Evolutionary conservation across 768 basidiomycete species (phyloP).

Genomic region (Serendipita indica): DNA sequence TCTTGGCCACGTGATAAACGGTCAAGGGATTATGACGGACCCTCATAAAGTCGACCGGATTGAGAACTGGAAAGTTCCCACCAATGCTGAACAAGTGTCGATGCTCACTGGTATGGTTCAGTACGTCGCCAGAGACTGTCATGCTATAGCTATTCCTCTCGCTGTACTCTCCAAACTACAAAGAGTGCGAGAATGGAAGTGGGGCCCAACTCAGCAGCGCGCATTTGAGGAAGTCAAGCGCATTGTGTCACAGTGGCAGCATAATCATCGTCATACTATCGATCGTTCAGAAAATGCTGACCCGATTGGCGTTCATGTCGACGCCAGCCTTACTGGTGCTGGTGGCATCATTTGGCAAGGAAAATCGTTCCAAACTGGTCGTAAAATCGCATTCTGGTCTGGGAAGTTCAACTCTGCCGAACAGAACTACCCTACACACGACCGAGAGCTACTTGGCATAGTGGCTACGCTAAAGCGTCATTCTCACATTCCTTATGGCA

Average conservation of each 20-base stretch:
- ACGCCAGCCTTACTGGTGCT: constrained; percentile 24
- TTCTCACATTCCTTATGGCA: not conserved
- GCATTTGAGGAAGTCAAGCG: constrained; percentile 23
- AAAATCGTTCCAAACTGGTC: constrained; percentile 21
- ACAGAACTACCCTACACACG: constrained; percentile 11
- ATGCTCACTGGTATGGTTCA: constrained; percentile 27
- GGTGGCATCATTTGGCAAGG: constrained; percentile 21
- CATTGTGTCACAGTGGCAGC: constrained; percentile 6
- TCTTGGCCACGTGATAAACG: constrained; percentile 26
- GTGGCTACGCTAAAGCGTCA: constrained; percentile 8
- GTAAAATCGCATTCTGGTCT: constrained; percentile 14
- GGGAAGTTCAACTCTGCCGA: constrained; percentile 15
- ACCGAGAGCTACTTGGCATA: constrained; percentile 10
- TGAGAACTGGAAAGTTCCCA: constrained; percentile 22
- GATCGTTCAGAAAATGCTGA: constrained; percentile 17
- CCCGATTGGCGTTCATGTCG: constrained; percentile 21
- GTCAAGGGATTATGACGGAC: constrained; percentile 31
- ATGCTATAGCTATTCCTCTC: constrained; percentile 26
- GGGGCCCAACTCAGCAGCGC: constrained; percentile 22
- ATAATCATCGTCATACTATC: constrained; percentile 17
- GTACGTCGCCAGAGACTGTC: constrained; percentile 24
- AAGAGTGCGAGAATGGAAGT: constrained; percentile 18
- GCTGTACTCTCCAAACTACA: constrained; percentile 19
- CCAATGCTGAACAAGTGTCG: constrained; percentile 22
- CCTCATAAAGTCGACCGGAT: constrained; percentile 23